Base-by-base conservation (phyloP, 73 alveolate genomes). In the Paramecium tetraurelia region DNA sequence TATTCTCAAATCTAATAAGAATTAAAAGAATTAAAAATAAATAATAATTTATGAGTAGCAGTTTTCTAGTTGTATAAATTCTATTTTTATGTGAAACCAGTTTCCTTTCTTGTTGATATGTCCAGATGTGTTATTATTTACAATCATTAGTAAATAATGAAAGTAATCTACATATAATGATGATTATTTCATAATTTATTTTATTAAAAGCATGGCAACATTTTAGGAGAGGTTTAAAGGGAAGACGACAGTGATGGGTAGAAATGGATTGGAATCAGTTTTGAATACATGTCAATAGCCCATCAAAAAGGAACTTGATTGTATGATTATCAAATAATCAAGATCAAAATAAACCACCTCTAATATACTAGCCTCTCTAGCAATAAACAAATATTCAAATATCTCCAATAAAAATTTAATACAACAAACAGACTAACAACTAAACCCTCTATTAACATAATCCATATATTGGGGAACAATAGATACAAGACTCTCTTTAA, bases 181-280 rank as follows among this genome's bases (percentile, higher is more conserved):
- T 50, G 63, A 50, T 50, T 50, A 50, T 16, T 50, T 50, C 29
- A 18, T 27, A 27, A 68, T 68, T 14, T 68, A 31, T 68, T 31
- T 68, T 12, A 68, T 68, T 14, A 31, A 68, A 68, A 24, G 27
- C 21, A 80, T 80, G 90, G 50, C 90, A 40, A 80, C 90, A n/a
- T 80, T 80, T 46, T 46, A 80, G 43, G 90, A 80, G 44, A 80
- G 90, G 38, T 80, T 80, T 43, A 80, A 80, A 27, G 90, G 90
- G 5, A 80, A 80, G 38, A 80, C 90, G 12, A 80, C 90, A 80
- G 75, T 80, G 38, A 80, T 80, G 90, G 90, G 90, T 4, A 80
- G 77, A 35, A 44, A 80, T 43, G 90, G 90, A 44, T 80, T 80
- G 18, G 90, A 80, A 80, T 80, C 90, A 38, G 90, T 80, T 24